Base-by-base conservation (phyloP, 768 basidiomycete species). In the Mrakia hoshinonis region DNA sequence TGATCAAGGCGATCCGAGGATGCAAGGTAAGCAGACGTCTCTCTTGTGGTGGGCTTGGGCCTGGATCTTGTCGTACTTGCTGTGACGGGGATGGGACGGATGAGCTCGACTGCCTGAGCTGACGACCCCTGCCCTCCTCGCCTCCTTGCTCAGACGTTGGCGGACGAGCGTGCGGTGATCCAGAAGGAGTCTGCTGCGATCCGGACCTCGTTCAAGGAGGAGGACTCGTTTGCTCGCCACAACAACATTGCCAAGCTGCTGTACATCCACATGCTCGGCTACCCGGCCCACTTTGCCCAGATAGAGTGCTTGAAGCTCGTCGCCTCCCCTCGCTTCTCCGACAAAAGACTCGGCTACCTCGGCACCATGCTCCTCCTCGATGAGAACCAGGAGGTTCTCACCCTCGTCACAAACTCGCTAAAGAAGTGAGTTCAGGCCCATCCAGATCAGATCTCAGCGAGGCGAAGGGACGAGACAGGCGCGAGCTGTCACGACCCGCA, bases 201-300 rank as follows among this genome's bases (percentile, higher is more conserved):
- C 76, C 87, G 96, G 54, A 93, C 95, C 0, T 92, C 93, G 0
- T 97, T 99, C 82, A 87, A 93, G 72, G 94, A 96, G 80, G 96
- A 98, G 79, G 96, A 97, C 82, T 87, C 92, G 2, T 92, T 89
- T 79, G 85, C 92, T 69, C 88, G 96, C 67, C 90, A 99, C 79
- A 90, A 98, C 84, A 98, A 94, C 81, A 88, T 99, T 78, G 95
- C 94, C 70, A 98, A 98, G 79, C 85, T 98, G 29, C 87, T 99
- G 73, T 98, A 99, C 82, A 96, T 96, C 81, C 91, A 95, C 79
- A 97, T 99, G 93, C 87, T 96, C 48, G 96, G 96, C 69, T 97
- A 94, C 55, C 92, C 93, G 11, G 96, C 96, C 38, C 96, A 99
- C 80, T 99, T 97, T 78, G 96, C 95, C 67, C 96, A 99, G 83